These are phyloP conservation scores for Citrus australasica DNA, from an alignment of 345 rosid species.

Conservation along the genomic window DNA sequence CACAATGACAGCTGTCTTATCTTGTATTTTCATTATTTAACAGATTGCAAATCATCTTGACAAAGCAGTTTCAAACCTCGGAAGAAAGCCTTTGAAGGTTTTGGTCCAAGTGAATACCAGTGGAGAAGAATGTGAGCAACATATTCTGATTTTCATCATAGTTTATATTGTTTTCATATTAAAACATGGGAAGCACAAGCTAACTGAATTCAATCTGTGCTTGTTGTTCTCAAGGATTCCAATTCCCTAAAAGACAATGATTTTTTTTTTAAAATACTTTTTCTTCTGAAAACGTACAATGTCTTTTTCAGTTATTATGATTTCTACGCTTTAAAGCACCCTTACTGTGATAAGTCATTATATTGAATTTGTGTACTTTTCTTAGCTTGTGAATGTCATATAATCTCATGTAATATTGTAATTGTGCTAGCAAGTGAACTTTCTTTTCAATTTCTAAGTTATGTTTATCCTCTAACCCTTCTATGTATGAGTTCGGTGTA, in stretches of 20 bases:
- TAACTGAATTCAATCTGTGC: not conserved
- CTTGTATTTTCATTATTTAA: constrained; percentile 7
- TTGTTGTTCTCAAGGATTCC: not conserved
- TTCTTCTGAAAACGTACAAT: too few species aligned
- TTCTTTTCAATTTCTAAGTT: not conserved
- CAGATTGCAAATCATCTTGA: constrained; percentile 82
- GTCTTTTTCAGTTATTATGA: not conserved
- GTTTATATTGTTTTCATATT: not conserved
- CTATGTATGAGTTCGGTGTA: not conserved
- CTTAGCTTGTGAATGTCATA: not conserved
- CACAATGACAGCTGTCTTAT: not conserved
- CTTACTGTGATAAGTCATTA: not conserved
- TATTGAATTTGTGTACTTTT: not conserved
- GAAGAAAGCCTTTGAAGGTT: constrained; percentile 81
- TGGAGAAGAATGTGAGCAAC: constrained; percentile 81
- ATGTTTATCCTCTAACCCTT: not conserved
- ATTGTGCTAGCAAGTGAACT: not conserved
- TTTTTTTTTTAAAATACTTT: not conserved
- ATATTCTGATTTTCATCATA: not conserved
- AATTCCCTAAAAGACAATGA: not conserved
- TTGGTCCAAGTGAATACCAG: constrained; percentile 94
- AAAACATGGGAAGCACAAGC: not conserved
- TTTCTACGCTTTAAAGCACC: not conserved
- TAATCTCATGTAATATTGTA: not conserved
- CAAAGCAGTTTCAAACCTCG: constrained; percentile 62